These are phyloP conservation scores for Solanum bulbocastanum DNA, from an alignment of 257 asterid species.

Conservation along the genomic window DNA sequence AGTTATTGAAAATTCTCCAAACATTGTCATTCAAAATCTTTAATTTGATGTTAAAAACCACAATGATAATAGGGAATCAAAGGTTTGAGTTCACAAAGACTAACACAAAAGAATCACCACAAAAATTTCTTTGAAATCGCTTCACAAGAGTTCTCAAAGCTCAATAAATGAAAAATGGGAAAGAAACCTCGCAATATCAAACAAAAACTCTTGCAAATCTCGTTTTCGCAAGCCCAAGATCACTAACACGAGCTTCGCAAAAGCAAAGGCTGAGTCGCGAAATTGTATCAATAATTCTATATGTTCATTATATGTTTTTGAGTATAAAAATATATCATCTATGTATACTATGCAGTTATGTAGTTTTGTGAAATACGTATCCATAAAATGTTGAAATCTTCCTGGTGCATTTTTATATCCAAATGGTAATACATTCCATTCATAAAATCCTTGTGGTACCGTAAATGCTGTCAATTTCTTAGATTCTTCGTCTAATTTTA, in stretches of 20 bases:
- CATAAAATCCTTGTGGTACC: too few relatives aligned
- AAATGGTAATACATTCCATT: too few relatives aligned
- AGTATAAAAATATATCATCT: too few relatives aligned
- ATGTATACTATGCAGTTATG: too few relatives aligned
- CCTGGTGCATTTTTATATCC: too few relatives aligned
- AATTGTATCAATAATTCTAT: too few relatives aligned
- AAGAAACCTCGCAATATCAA: neutral
- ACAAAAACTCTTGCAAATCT: neutral
- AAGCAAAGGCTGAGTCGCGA: accelerated
- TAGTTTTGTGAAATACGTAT: too few relatives aligned
- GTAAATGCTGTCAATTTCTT: too few relatives aligned
- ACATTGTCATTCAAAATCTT: neutral
- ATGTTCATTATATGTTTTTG: too few relatives aligned
- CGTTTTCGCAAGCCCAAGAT: neutral
- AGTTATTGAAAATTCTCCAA: neutral
- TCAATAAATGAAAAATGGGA: neutral
- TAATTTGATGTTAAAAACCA: neutral
- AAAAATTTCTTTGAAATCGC: neutral
- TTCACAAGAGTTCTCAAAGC: neutral
- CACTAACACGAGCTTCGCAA: neutral
- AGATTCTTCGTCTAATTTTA: too few relatives aligned
- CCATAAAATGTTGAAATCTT: too few relatives aligned
- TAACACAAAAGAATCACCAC: neutral
- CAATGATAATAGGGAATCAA: neutral
- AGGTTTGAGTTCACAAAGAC: neutral